Conservation (phyloP, 108 stramenopile species). For the Epithemia pelagica region DNA sequence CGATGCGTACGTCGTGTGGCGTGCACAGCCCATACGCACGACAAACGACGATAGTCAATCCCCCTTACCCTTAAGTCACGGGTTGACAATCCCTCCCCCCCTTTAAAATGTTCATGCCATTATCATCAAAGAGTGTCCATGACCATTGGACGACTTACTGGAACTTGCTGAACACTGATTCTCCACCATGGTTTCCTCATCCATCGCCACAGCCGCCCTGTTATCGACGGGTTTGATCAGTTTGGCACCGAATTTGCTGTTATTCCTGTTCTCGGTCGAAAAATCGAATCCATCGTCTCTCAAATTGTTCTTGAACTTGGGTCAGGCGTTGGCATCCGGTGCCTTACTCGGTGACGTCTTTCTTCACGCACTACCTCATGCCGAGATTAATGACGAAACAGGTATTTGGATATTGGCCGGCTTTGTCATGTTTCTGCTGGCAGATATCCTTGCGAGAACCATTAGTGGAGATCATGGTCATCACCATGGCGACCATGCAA, state of each 20-base stretch:
- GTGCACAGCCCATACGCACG: no score
- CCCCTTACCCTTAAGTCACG: no score
- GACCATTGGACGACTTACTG: no score
- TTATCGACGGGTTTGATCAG: conserved; percentile 31
- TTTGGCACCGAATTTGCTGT: conserved; percentile 74
- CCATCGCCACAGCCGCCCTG: not conserved
- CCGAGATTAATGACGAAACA: conserved; percentile 22
- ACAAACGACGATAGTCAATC: no score
- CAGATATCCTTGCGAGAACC: conserved; percentile 64
- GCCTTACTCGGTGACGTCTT: conserved; percentile 83
- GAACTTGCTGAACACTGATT: no score
- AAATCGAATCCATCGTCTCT: conserved; percentile 25
- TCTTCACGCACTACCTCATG: conserved; percentile 67
- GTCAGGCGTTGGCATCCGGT: conserved; percentile 74
- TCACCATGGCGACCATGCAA: conserved; percentile 3
- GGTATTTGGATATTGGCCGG: conserved; percentile 64
- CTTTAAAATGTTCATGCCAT: no score
- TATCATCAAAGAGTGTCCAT: no score
- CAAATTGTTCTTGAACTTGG: conserved; percentile 41
- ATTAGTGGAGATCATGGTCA: conserved; percentile 18
- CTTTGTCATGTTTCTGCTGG: conserved; percentile 59
- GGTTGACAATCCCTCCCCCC: no score
- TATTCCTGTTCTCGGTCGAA: conserved; percentile 66
- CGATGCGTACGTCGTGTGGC: no score
- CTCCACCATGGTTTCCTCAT: conserved; percentile 2